phyloP scores from a whole-genome alignment of 345 rosid species.

The Lepidium africanum region DNA sequence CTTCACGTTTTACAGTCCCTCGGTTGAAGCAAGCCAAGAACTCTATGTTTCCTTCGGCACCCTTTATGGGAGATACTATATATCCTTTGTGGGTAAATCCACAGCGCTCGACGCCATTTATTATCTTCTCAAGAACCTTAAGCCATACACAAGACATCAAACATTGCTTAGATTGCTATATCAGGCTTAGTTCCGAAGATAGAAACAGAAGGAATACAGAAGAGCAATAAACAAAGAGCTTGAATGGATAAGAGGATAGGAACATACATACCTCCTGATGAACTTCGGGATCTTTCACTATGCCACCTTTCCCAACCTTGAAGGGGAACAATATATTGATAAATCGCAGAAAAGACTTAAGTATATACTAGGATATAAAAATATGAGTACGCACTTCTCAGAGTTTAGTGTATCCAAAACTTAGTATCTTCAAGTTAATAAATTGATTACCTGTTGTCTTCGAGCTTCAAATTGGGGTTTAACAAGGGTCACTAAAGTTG shows the following conservation, averaged over 20 bases:
- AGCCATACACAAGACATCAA: slow-evolving; percentile 8
- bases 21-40: slow-evolving; percentile 69
- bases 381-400: neutral
- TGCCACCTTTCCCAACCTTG: slow-evolving; percentile 94
- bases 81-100: slow-evolving; percentile 70
- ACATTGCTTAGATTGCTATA: neutral
- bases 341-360: neutral
- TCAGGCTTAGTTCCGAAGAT: neutral
- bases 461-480: slow-evolving; percentile 97
- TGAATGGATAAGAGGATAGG: neutral
- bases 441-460: slow-evolving; percentile 62
- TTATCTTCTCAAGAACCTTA: slow-evolving; percentile 78
- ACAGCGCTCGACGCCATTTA: slow-evolving; percentile 59
- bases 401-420: neutral
- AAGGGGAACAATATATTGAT: neutral
- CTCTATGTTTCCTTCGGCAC: slow-evolving; percentile 87
- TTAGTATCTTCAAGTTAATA: neutral
- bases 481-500: slow-evolving; percentile 63
- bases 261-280: slow-evolving; percentile 63
- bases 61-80: slow-evolving; percentile 89
- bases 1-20: slow-evolving; percentile 24
- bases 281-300: slow-evolving; percentile 83
- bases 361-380: neutral
- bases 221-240: neutral
- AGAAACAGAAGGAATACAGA: neutral